Percentiles rank a stretch among this genome's conserved stretches.
Evolutionary conservation across 768 basidiomycete genomes (phyloP).

Genomic region (Amanita muscaria): DNA sequence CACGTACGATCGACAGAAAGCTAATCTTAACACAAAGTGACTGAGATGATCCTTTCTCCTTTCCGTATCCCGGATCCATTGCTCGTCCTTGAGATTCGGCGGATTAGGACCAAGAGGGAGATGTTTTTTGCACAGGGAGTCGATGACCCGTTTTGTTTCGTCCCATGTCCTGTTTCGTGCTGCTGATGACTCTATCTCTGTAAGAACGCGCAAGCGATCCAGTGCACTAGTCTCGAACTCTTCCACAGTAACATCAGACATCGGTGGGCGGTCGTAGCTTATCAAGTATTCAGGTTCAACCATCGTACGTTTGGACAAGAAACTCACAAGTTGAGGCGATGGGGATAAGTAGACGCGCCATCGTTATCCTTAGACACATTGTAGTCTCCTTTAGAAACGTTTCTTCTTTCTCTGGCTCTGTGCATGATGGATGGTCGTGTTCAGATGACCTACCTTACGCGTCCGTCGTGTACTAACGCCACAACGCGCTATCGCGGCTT

Average conservation of each 20-base stretch:
- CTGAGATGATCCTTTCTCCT: constrained; percentile 80
- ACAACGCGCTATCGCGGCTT: too few relatives aligned
- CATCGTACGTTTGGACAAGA: constrained; percentile 1
- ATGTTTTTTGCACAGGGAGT: constrained; percentile 61
- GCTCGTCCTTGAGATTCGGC: constrained; percentile 33
- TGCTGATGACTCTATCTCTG: constrained; percentile 85
- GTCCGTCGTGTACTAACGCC: constrained; percentile 6
- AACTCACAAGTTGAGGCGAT: constrained; percentile 73
- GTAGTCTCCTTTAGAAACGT: constrained; percentile 15
- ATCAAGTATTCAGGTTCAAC: not conserved
- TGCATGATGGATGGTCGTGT: constrained; percentile 20
- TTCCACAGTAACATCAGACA: constrained; percentile 85
- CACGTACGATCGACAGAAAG: constrained; percentile 64
- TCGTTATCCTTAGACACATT: constrained; percentile 19
- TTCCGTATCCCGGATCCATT: constrained; percentile 39
- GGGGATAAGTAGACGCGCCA: constrained; percentile 42
- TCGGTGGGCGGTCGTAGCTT: constrained; percentile 83
- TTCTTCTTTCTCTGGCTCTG: constrained; percentile 25
- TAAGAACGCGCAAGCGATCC: constrained; percentile 77
- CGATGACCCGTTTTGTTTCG: constrained; percentile 60
- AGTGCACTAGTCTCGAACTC: constrained; percentile 92
- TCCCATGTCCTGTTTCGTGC: constrained; percentile 78
- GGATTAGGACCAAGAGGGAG: constrained; percentile 58
- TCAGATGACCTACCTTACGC: not conserved
- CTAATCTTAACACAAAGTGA: constrained; percentile 89